phyloP scores from a whole-genome alignment of 1,139 yeast genomes.

The Scheffersomyces stambukii region DNA sequence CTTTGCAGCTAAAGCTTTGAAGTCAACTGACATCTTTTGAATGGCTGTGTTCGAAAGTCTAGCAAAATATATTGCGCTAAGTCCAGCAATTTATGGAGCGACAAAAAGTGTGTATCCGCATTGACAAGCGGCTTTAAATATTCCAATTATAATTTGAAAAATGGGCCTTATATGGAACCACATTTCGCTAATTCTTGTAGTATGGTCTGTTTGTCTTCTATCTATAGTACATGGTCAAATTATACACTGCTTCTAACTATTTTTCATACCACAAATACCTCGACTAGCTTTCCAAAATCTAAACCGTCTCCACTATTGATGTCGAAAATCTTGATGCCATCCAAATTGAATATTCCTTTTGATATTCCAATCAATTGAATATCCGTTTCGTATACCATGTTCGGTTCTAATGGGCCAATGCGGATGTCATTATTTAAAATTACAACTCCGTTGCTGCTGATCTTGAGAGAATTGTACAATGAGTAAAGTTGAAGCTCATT shows the following conservation, averaged over 20 bases:
- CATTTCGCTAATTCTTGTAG: too few relatives aligned
- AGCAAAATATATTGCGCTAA: too few relatives aligned
- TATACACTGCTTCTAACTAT: too few relatives aligned
- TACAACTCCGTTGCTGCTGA: slow-evolving; percentile 46
- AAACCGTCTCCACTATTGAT: slow-evolving; percentile 61
- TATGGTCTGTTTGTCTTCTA: too few relatives aligned
- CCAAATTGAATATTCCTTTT: slow-evolving; percentile 61
- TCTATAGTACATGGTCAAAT: too few relatives aligned
- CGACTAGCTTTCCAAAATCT: slow-evolving; percentile 68
- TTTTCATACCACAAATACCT: slow-evolving; percentile 51
- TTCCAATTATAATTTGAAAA: too few relatives aligned
- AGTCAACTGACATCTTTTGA: slow-evolving; percentile 17
- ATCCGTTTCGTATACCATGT: slow-evolving; percentile 60
- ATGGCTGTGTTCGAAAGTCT: too few relatives aligned
- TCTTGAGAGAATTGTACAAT: slow-evolving; percentile 34
- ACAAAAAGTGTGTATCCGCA: too few relatives aligned
- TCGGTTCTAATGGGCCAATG: slow-evolving; percentile 60
- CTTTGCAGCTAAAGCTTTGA: slow-evolving; percentile 10
- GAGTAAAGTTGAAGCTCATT: slow-evolving; percentile 22
- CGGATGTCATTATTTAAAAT: slow-evolving; percentile 63
- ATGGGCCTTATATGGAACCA: too few relatives aligned
- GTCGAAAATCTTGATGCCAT: slow-evolving; percentile 64
- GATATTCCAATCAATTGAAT: slow-evolving; percentile 58
- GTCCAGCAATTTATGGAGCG: too few relatives aligned
- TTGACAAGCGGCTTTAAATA: too few relatives aligned